Conservation (phyloP, 495 filamentous ascomycete species). For the Penicillium coprophilum region DNA sequence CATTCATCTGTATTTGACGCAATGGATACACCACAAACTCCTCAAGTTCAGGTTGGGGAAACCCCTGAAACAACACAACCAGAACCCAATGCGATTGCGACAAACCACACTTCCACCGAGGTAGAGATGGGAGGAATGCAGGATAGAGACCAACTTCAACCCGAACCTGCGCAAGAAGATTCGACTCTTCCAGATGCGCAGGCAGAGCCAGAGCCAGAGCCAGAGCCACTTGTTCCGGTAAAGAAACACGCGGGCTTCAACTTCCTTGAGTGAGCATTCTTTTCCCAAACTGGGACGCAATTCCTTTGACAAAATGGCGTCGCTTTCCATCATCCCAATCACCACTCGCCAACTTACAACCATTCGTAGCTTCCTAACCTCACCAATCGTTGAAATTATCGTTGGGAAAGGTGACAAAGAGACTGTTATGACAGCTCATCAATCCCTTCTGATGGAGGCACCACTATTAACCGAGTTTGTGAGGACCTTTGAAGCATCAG, state of each 20-base stretch:
- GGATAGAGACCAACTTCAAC: constrained; percentile 10
- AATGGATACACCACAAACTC: constrained; percentile 30
- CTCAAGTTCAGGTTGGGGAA: neutral
- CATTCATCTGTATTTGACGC: neutral
- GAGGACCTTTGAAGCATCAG: constrained; percentile 50
- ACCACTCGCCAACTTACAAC: constrained; percentile 13
- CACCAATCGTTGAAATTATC: constrained; percentile 75
- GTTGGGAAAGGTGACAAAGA: constrained; percentile 63
- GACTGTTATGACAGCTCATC: constrained; percentile 72
- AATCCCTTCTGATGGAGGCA: constrained; percentile 69
- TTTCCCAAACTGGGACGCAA: neutral
- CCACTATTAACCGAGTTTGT: constrained; percentile 70
- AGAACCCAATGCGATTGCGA: neutral
- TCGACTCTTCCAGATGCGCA: constrained; percentile 24
- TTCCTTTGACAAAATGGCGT: constrained; percentile 3
- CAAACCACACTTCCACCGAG: constrained; percentile 19
- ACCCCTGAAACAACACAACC: neutral
- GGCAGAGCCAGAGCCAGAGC: too few species aligned
- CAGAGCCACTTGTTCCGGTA: constrained; percentile 19
- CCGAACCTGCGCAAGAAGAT: constrained; percentile 18
- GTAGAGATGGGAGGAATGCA: constrained; percentile 25
- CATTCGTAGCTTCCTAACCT: constrained; percentile 55
- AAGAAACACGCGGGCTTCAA: constrained; percentile 29
- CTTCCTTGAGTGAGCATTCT: constrained; percentile 38
- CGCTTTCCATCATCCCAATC: neutral